Conservation (phyloP, 2,329 filamentous ascomycete species). For the Waltergamsia citrina region DNA sequence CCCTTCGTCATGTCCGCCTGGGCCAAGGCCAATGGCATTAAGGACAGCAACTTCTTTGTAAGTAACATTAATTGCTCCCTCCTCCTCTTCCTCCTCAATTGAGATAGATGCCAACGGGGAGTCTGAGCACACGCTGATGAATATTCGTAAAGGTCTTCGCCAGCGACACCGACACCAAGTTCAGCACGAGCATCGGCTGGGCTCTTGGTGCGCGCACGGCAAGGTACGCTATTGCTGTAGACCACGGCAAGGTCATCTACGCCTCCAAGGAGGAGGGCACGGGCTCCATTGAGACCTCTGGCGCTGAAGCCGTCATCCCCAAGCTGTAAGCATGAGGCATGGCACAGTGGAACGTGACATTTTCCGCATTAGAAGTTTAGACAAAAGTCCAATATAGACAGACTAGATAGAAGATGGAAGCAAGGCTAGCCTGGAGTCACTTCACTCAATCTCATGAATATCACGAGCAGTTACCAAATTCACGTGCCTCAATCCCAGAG, state of each 20-base stretch:
- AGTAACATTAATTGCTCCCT: conserved; percentile 13
- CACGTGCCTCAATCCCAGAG: neutral
- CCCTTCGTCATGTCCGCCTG: conserved; percentile 80
- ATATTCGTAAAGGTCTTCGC: conserved; percentile 54
- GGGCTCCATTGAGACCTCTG: conserved; percentile 35
- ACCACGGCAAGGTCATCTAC: conserved; percentile 76
- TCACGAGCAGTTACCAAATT: too few relatives aligned
- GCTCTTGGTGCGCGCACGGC: conserved; percentile 63
- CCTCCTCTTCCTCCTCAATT: neutral
- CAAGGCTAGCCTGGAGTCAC: too few relatives aligned
- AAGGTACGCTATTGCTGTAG: conserved; percentile 72
- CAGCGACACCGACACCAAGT: conserved; percentile 57
- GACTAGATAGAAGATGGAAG: too few relatives aligned
- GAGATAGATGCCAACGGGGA: neutral
- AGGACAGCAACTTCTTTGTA: conserved; percentile 55
- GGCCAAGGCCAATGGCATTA: conserved; percentile 79
- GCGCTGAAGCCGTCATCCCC: conserved; percentile 43
- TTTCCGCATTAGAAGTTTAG: too few relatives aligned
- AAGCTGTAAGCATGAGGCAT: conserved; percentile 34
- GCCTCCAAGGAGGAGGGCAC: conserved; percentile 59
- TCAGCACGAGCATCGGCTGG: conserved; percentile 75
- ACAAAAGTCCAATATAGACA: too few relatives aligned
- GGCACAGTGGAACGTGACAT: too few relatives aligned
- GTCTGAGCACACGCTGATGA: neutral
- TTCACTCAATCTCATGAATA: too few relatives aligned